phyloP scores from a whole-genome alignment of 2,329 filamentous ascomycete genomes.

The Aspergillus sp. region DNA sequence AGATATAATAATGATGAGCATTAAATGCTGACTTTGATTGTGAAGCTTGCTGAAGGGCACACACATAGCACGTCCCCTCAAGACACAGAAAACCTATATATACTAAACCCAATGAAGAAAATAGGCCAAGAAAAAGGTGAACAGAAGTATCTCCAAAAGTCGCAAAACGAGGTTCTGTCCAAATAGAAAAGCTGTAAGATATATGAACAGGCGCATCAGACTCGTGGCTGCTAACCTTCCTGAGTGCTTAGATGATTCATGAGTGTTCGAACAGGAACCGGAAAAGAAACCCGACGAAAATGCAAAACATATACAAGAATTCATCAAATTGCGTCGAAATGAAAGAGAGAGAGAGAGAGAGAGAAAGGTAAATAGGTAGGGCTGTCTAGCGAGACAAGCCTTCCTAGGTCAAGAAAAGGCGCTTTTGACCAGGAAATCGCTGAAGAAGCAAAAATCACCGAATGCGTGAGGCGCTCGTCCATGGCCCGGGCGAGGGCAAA shows the following conservation, averaged over 20 bases:
- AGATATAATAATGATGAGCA: not conserved
- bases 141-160: not conserved
- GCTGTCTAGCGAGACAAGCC: not conserved
- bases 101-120: not conserved
- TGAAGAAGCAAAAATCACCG: slow-evolving; percentile 2
- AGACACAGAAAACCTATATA: not conserved
- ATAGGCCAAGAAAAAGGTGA: not conserved
- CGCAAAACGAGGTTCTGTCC: not conserved
- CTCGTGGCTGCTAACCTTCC: not conserved
- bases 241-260: not conserved
- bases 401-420: not conserved
- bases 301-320: not conserved
- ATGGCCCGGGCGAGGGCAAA: not conserved
- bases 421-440: not conserved
- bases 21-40: not conserved
- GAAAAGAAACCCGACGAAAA: not conserved
- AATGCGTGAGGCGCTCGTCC: slow-evolving; percentile 13
- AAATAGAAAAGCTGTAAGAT: not conserved
- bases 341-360: not conserved
- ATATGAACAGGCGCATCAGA: not conserved
- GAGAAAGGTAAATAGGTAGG: not conserved
- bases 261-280: not conserved
- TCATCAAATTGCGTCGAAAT: not conserved
- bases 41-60: not conserved
- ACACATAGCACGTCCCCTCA: not conserved